These are phyloP conservation scores for Psilocybe subaeruginosa DNA, from an alignment of 768 basidiomycete species.

Conservation along the genomic window DNA sequence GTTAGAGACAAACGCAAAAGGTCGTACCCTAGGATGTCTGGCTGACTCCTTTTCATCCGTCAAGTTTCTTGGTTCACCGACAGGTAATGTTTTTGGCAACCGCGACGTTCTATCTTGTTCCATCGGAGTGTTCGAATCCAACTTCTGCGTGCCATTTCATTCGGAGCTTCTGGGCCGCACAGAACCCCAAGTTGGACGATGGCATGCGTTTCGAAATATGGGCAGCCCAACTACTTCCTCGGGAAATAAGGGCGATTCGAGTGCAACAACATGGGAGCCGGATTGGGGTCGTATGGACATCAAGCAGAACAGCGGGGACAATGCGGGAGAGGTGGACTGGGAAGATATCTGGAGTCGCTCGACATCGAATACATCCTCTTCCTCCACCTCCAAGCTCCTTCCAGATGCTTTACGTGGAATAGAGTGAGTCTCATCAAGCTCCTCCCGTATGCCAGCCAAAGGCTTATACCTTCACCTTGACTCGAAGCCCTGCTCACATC, in stretches of 20 bases:
- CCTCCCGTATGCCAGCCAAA: neutral
- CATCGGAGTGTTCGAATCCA: slow-evolving; percentile 53
- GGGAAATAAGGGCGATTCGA: neutral
- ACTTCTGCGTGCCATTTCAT: slow-evolving; percentile 52
- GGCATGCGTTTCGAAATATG: slow-evolving; percentile 62
- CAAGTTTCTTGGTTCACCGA: slow-evolving; percentile 5
- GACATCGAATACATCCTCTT: neutral
- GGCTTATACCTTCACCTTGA: slow-evolving; percentile 3
- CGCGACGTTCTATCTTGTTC: slow-evolving; percentile 50
- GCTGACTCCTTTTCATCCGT: slow-evolving; percentile 43
- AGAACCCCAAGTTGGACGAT: slow-evolving; percentile 70
- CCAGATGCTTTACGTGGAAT: slow-evolving; percentile 8
- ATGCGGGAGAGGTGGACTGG: slow-evolving; percentile 10
- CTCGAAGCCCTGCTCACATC: slow-evolving; percentile 31
- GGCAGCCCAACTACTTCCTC: slow-evolving; percentile 17
- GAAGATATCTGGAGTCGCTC: slow-evolving; percentile 41
- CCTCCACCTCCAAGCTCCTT: neutral
- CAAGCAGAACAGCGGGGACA: neutral
- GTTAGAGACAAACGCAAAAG: slow-evolving; percentile 22
- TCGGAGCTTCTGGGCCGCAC: slow-evolving; percentile 63
- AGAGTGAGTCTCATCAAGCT: slow-evolving; percentile 14
- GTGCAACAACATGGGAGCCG: slow-evolving; percentile 8
- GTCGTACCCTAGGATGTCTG: slow-evolving; percentile 60
- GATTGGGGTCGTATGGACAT: slow-evolving; percentile 14
- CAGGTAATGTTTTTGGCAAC: neutral